Percentiles rank a stretch among this genome's conserved stretches.
These are phyloP conservation scores for Xylaria telfairii DNA, from an alignment of 495 filamentous ascomycete species.

Conservation along the genomic window DNA sequence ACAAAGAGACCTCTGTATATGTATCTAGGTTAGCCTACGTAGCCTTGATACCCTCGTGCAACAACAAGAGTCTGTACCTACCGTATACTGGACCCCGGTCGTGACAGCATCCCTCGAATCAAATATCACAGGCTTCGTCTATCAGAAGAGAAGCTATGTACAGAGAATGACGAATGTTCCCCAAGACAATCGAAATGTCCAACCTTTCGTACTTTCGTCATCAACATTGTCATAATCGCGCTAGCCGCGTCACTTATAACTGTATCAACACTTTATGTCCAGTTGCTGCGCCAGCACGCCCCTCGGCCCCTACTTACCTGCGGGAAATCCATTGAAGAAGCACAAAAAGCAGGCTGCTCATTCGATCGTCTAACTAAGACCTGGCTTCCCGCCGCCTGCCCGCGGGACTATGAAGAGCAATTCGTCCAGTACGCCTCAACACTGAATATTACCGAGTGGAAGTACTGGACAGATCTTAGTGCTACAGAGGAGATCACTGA, in stretches of 20 bases:
- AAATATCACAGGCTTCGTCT: constrained; percentile 1
- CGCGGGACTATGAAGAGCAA: background rate
- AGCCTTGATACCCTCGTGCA: no score
- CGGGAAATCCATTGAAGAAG: background rate
- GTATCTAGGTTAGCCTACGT: no score
- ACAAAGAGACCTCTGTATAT: no score
- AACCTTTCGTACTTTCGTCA: background rate
- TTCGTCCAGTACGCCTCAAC: background rate
- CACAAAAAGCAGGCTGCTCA: background rate
- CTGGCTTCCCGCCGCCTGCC: background rate
- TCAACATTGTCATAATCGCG: background rate
- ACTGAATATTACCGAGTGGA: background rate
- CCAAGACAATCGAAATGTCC: background rate
- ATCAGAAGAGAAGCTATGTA: background rate
- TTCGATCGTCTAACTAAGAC: constrained; percentile 6
- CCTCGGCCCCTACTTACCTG: background rate
- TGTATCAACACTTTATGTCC: background rate
- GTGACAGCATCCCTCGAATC: no score
- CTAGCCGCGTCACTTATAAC: background rate
- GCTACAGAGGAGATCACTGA: constrained; percentile 6
- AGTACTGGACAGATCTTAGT: background rate
- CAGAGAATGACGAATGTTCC: background rate
- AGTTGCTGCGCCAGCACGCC: background rate
- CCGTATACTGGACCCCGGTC: no score
- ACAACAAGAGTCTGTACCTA: no score